Base-by-base conservation (phyloP, 129 eudicot genomes). In the Chrysanthemum seticuspe region DNA sequence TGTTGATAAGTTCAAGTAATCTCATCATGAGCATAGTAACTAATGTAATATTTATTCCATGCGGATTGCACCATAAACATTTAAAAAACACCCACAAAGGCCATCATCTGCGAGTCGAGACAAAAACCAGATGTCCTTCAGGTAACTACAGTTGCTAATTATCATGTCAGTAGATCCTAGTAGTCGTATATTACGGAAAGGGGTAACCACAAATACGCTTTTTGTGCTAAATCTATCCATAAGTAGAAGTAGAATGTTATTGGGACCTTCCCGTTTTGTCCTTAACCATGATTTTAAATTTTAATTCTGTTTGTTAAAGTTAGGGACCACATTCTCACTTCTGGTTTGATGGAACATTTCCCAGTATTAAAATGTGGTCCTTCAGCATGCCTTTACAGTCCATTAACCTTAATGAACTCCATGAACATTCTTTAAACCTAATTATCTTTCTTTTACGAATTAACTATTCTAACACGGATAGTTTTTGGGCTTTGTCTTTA, bases 291-390 rank as follows among this genome's bases (percentile, higher is more conserved):
- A 69, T 74, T 64, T 76, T 71, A 68, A 77, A 76, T 71, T 58
- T 76, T 68, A 62, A 71, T 16, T 56, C 60, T 14, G 54, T 75
- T 79, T 51, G 9, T 83, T 73, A 56, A 72, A 60, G 70, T 74
- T 70, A 71, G 87, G 92, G 92, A 87, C 92, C 92, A 84, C 92
- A 73, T 76, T 62, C 25, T 81, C 86, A 81, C 91, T 83, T 78
- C 70, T 69, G 73, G 64, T 58, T 76, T 78, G 51, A 18, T 71
- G 91, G 80, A 71, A 76, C 67, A 68, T 23, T 48, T 66, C 71
- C 85, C 81, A 75, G 78, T 72, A 80, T 86, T 74, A 59, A 67
- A 71, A 54, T 71, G 85, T 83, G 88, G 88, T 78, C 85, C 85
- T 74, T 76, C 68, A 10, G 68, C 65, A 70, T 76, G 73, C 66